Percentiles rank a stretch among this genome's conserved stretches.
Evolutionary conservation across 2,329 filamentous ascomycete genomes (phyloP).

Genomic region (Neopestalotiopsis clavispora): DNA sequence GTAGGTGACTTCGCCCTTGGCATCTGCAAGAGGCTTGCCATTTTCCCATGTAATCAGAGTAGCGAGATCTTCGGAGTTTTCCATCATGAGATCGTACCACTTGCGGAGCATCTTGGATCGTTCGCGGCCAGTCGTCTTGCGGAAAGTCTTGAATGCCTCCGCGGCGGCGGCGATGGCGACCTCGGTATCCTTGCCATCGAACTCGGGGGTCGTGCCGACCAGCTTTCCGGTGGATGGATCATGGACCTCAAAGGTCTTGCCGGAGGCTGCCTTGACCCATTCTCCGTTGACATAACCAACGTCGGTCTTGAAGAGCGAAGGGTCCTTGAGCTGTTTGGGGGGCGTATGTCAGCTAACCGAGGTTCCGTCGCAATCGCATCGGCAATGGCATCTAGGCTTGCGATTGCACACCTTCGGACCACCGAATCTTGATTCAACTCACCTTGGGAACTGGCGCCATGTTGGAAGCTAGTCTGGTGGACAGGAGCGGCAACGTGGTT

Average conservation of each 20-base stretch:
- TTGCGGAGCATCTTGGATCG: conserved; percentile 74
- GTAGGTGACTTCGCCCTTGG: conserved; percentile 73
- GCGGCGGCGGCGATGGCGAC: conserved; percentile 84
- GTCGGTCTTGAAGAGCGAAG: conserved; percentile 82
- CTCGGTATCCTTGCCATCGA: conserved; percentile 77
- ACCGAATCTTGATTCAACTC: neutral
- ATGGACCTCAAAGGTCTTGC: conserved; percentile 88
- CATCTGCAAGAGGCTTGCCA: conserved; percentile 80
- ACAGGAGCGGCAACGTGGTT: conserved; percentile 33
- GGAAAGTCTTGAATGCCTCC: conserved; percentile 74
- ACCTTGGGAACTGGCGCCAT: conserved; percentile 28
- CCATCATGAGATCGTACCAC: conserved; percentile 82
- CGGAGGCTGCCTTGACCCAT: conserved; percentile 85
- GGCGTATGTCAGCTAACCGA: conserved; percentile 15
- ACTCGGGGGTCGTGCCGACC: conserved; percentile 86
- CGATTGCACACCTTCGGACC: neutral
- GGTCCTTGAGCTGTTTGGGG: conserved; percentile 69
- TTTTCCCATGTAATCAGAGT: conserved; percentile 90
- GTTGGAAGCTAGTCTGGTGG: conserved; percentile 33
- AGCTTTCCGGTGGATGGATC: conserved; percentile 83
- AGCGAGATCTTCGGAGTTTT: conserved; percentile 80
- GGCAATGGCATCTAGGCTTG: neutral
- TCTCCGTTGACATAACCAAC: conserved; percentile 88
- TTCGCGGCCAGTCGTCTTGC: conserved; percentile 74
- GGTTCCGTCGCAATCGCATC: neutral